Conservation (phyloP, 2,329 filamentous ascomycete genomes). For the Chaetomium sp. region DNA sequence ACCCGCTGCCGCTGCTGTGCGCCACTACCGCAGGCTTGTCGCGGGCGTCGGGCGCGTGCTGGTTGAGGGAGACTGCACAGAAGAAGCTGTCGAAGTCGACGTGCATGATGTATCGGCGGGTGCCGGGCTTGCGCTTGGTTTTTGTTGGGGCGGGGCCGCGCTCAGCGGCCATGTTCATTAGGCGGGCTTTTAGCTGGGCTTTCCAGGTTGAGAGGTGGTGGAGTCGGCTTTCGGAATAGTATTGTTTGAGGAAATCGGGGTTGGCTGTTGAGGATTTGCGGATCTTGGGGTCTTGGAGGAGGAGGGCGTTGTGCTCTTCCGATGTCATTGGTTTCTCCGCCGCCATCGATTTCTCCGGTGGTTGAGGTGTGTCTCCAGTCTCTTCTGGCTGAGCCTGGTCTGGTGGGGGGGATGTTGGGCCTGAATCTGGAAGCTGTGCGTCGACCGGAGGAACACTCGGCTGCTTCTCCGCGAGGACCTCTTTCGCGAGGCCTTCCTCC, state of each 20-base stretch:
- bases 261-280: conserved; percentile 87
- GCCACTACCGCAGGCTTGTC: conserved; percentile 84
- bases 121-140: conserved; percentile 50
- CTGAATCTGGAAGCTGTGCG: too few relatives aligned
- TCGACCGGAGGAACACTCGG: not conserved
- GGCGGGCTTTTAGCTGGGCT: conserved; percentile 80
- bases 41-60: conserved; percentile 65
- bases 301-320: conserved; percentile 83
- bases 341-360: not conserved
- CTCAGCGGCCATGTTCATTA: conserved; percentile 74
- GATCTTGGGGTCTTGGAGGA: conserved; percentile 78
- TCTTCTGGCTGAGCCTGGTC: not conserved
- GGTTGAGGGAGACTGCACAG: conserved; percentile 81
- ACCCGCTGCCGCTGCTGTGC: conserved; percentile 76
- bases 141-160: conserved; percentile 42
- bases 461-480: not conserved
- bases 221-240: conserved; percentile 87
- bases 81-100: conserved; percentile 99
- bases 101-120: conserved; percentile 80
- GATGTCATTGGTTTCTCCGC: conserved; percentile 54
- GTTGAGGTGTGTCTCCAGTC: not conserved
- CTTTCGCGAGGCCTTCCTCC: not conserved
- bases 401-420: too few relatives aligned
- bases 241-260: conserved; percentile 88
- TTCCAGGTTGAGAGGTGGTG: conserved; percentile 98